These are phyloP conservation scores for Fusarium nematophilum DNA, from an alignment of 2,329 filamentous ascomycete species.

Conservation along the genomic window DNA sequence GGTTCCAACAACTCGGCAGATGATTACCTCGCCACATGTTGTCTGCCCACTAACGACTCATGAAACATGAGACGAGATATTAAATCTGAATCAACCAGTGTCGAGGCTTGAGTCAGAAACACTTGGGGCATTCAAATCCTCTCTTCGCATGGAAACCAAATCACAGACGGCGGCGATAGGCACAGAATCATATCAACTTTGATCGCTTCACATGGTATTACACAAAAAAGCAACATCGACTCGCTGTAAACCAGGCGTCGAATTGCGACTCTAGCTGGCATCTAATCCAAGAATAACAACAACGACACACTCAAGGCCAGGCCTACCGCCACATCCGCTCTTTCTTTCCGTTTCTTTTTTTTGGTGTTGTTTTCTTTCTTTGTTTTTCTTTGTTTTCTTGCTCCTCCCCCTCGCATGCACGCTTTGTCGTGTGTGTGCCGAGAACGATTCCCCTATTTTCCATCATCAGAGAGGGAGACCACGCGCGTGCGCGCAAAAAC, in stretches of 20 bases:
- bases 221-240: slow-evolving; percentile 24
- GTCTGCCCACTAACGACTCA: too few relatives aligned
- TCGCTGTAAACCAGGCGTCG: slow-evolving; percentile 34
- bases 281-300: slow-evolving; percentile 39
- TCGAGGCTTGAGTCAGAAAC: too few relatives aligned
- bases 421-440: too few relatives aligned
- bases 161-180: background rate
- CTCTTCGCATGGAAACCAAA: too few relatives aligned
- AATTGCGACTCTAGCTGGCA: slow-evolving; percentile 43
- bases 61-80: too few relatives aligned
- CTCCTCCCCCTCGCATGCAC: background rate
- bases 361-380: slow-evolving; percentile 22
- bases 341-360: too few relatives aligned
- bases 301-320: slow-evolving; percentile 16
- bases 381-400: background rate
- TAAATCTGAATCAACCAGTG: too few relatives aligned
- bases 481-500: too few relatives aligned
- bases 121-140: too few relatives aligned
- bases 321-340: slow-evolving; percentile 26
- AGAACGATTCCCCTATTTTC: too few relatives aligned
- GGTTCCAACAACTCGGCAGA: too few relatives aligned
- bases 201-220: slow-evolving; percentile 20
- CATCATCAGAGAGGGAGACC: slow-evolving; percentile 6
- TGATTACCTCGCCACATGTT: too few relatives aligned
- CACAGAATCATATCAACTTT: background rate